phyloP scores from a whole-genome alignment of 225 moss, liverwort and hornwort genomes.

The Polytrichum formosum region DNA sequence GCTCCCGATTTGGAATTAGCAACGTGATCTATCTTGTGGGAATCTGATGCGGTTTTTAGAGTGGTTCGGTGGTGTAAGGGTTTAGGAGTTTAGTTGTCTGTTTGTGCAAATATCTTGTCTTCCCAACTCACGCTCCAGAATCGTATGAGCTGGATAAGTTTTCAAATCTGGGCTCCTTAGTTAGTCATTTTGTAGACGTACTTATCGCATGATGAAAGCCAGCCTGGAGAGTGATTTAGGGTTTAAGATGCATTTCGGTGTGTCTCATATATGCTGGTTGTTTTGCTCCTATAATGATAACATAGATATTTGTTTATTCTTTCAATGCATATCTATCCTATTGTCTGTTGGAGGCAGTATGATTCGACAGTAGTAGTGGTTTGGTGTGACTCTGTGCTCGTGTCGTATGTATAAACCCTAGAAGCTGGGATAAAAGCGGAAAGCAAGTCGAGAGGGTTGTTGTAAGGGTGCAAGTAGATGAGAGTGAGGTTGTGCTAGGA shows the following conservation, averaged over 20 bases:
- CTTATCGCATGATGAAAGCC: too few relatives aligned
- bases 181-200: too few relatives aligned
- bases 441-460: slow-evolving; percentile 65
- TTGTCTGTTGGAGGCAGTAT: background rate
- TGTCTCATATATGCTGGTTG: background rate
- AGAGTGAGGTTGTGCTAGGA: slow-evolving; percentile 67
- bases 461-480: slow-evolving; percentile 54
- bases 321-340: background rate
- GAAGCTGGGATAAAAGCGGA: slow-evolving; percentile 23
- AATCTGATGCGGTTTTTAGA: too few relatives aligned
- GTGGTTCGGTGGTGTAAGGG: too few relatives aligned
- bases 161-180: too few relatives aligned
- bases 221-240: too few relatives aligned
- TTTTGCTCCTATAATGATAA: background rate
- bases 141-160: too few relatives aligned
- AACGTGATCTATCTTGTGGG: background rate
- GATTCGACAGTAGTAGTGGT: too few relatives aligned
- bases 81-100: too few relatives aligned
- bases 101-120: too few relatives aligned
- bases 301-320: background rate
- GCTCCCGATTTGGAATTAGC: background rate
- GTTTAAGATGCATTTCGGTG: background rate
- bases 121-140: too few relatives aligned
- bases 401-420: background rate
- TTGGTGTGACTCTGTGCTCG: background rate